A percentile compares a stretch with the other conserved stretches of the same genome.
Evolutionary conservation across 495 filamentous ascomycete species (phyloP).

Genomic region (Podospora anserina): DNA sequence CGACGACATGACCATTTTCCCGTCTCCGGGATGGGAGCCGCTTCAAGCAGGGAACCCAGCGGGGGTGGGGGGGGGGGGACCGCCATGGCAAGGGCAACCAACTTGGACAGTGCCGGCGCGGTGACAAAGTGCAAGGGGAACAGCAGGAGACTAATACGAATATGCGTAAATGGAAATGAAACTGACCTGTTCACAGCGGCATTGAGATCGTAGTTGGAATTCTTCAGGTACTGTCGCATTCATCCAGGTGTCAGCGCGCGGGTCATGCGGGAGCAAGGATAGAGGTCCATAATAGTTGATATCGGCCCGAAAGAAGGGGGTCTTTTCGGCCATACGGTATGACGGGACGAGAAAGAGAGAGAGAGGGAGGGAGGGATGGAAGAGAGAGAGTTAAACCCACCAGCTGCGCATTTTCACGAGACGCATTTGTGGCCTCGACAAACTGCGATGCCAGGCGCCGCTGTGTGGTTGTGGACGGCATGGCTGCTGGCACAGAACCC

Average conservation of each 20-base stretch:
- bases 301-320: slow-evolving; percentile 29
- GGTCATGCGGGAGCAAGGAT: slow-evolving; percentile 25
- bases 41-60: neutral
- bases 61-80: neutral
- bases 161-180: slow-evolving; percentile 11
- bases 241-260: slow-evolving; percentile 11
- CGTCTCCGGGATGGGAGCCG: neutral
- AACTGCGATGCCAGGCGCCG: slow-evolving; percentile 52
- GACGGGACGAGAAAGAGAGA: slow-evolving; percentile 11
- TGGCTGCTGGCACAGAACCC: neutral
- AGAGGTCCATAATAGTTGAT: slow-evolving; percentile 16
- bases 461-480: slow-evolving; percentile 40
- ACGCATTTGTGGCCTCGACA: slow-evolving; percentile 49
- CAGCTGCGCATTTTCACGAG: slow-evolving; percentile 49
- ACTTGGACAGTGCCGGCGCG: neutral
- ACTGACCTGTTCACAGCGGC: slow-evolving; percentile 52
- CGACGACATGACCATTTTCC: neutral
- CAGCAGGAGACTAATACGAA: neutral
- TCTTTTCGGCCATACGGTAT: slow-evolving; percentile 18
- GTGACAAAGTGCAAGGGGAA: neutral
- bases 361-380: too few species aligned
- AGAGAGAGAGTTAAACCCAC: slow-evolving; percentile 36
- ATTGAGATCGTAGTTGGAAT: slow-evolving; percentile 46
- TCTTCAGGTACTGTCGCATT: slow-evolving; percentile 41
- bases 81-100: neutral